phyloP scores from a whole-genome alignment of 108 stramenopile genomes.

The Seminavis robusta region DNA sequence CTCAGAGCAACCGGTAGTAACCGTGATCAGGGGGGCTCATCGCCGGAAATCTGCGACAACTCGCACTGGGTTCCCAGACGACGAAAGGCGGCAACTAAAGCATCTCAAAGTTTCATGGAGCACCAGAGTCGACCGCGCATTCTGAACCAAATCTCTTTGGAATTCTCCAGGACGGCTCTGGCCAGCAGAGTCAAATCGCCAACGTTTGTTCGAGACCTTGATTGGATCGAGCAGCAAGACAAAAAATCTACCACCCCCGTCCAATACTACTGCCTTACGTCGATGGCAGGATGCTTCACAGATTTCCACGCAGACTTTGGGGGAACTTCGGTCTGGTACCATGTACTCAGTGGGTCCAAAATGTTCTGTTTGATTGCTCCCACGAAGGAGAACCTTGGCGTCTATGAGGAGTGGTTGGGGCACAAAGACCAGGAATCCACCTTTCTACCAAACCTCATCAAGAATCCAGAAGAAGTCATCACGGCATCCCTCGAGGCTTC shows the following conservation, averaged over 20 bases:
- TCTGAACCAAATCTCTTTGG: conserved; percentile 73
- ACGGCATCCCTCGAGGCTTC: conserved; percentile 50
- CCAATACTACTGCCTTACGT: conserved; percentile 88
- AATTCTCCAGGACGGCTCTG: conserved; percentile 55
- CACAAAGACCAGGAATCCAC: conserved; percentile 43
- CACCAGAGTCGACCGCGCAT: conserved; percentile 15
- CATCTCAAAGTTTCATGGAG: conserved; percentile 10
- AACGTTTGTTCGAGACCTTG: conserved; percentile 69
- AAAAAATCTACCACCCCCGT: conserved; percentile 36
- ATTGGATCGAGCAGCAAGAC: conserved; percentile 67
- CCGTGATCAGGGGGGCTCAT: too few species aligned
- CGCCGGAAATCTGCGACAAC: neutral
- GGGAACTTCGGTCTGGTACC: conserved; percentile 93
- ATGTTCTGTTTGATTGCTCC: conserved; percentile 77
- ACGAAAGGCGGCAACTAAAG: neutral
- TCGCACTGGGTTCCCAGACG: neutral
- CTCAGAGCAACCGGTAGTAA: too few species aligned
- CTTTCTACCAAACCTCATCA: conserved; percentile 52
- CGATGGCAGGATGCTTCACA: conserved; percentile 77
- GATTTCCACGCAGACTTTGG: conserved; percentile 97
- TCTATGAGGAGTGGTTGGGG: conserved; percentile 83
- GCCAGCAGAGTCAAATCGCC: conserved; percentile 45
- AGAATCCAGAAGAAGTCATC: conserved; percentile 22
- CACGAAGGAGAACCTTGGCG: conserved; percentile 56
- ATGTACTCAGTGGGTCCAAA: conserved; percentile 81